A percentile compares a stretch with the other conserved stretches of the same genome.
These are phyloP conservation scores for Carex cristatella DNA, from an alignment of 176 grass and related monocot species.

Conservation along the genomic window DNA sequence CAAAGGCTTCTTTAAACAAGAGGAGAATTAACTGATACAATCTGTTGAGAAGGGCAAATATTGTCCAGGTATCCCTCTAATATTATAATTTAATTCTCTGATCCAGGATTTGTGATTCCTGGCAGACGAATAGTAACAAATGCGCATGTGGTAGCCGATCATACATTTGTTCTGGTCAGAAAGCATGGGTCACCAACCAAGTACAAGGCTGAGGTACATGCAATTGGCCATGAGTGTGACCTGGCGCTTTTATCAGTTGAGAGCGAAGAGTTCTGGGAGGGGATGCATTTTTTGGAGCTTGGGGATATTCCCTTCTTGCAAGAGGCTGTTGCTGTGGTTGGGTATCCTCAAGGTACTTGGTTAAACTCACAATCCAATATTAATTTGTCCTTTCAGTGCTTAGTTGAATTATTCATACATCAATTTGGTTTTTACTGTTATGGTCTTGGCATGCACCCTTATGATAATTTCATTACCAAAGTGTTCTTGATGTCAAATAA, in stretches of 20 bases:
- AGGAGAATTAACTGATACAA: background rate
- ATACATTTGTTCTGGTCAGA: conserved; percentile 94
- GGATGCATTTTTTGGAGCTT: conserved; percentile 81
- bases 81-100: conserved; percentile 18
- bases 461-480: background rate
- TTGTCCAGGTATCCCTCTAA: background rate
- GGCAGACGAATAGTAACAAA: conserved; percentile 71
- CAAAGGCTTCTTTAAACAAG: background rate
- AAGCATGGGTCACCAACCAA: conserved; percentile 95
- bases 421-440: background rate
- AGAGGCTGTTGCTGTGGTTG: conserved; percentile 92
- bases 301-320: conserved; percentile 91
- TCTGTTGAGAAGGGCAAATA: background rate
- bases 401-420: background rate
- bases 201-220: conserved; percentile 87
- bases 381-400: background rate
- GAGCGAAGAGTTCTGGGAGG: conserved; percentile 94
- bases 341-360: conserved; percentile 83
- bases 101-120: conserved; percentile 78
- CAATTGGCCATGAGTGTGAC: conserved; percentile 93
- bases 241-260: conserved; percentile 77
- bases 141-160: conserved; percentile 93
- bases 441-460: background rate
- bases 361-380: conserved; percentile 16
- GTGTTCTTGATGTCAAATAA: background rate